Evolutionary conservation across 768 basidiomycete genomes (phyloP).

Genomic region (Daedalea quercina): DNA sequence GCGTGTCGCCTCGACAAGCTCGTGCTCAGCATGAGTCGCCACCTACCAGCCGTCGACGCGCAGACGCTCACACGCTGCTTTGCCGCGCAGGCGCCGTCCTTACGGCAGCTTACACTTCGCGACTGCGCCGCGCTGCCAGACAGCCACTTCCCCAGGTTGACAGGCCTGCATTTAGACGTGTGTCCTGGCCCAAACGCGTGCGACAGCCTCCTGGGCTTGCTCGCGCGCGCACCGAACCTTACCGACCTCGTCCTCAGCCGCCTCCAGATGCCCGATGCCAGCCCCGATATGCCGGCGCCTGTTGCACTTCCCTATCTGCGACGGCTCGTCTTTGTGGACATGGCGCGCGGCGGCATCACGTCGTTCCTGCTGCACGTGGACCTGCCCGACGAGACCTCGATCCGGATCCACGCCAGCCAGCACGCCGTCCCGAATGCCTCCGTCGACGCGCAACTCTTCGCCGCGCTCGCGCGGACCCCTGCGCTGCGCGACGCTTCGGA

Average conservation of each 20-base stretch:
- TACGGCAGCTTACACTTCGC: background rate
- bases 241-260: background rate
- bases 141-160: background rate
- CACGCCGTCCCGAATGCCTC: background rate
- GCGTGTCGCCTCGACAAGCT: background rate
- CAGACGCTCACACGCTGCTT: background rate
- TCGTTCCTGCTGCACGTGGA: background rate
- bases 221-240: background rate
- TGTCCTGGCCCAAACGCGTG: background rate
- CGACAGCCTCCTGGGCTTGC: background rate
- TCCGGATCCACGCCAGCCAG: background rate
- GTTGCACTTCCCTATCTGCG: background rate
- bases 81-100: background rate
- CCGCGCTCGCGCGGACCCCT: background rate
- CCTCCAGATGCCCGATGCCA: background rate
- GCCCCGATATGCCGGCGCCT: background rate
- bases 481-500: background rate
- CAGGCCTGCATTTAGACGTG: background rate
- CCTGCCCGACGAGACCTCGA: background rate
- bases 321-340: background rate
- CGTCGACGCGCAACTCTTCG: background rate
- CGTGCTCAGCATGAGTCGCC: background rate
- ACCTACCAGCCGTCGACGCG: background rate
- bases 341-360: background rate
- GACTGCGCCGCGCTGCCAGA: background rate